phyloP scores from a whole-genome alignment of 2,329 filamentous ascomycete genomes.

The Xylariaceae sp. region DNA sequence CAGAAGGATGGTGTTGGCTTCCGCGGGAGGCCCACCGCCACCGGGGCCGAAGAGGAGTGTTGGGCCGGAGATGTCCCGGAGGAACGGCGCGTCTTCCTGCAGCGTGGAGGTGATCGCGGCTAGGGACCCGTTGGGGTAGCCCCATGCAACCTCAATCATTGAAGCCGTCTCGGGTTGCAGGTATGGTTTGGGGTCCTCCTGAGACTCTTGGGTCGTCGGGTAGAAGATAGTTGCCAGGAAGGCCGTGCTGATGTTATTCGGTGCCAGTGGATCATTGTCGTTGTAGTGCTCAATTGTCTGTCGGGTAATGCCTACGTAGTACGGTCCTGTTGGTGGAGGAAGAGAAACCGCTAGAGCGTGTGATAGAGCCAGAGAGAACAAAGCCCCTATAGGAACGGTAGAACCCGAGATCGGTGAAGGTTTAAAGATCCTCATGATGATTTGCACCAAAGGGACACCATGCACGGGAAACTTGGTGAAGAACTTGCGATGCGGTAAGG shows the following conservation, averaged over 20 bases:
- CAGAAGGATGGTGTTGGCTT: not conserved
- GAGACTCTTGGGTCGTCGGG: slow-evolving; percentile 16
- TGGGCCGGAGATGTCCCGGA: not conserved
- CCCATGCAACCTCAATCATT: slow-evolving; percentile 9
- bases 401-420: too few species aligned
- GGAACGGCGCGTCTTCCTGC: slow-evolving; percentile 8
- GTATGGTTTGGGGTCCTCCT: slow-evolving; percentile 11
- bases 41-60: not conserved
- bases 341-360: slow-evolving; percentile 2
- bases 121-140: slow-evolving; percentile 13
- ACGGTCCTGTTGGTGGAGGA: slow-evolving; percentile 14
- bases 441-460: too few species aligned
- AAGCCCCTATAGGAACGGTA: too few species aligned
- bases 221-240: slow-evolving; percentile 22
- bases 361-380: too few species aligned
- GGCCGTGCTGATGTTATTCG: slow-evolving; percentile 20
- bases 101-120: slow-evolving; percentile 15
- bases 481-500: too few species aligned
- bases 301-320: slow-evolving; percentile 17
- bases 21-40: not conserved
- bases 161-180: slow-evolving; percentile 17
- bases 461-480: too few species aligned
- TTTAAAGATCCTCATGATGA: too few species aligned
- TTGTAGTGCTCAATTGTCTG: slow-evolving; percentile 15
- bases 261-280: slow-evolving; percentile 16